Evolutionary conservation across 768 basidiomycete species (phyloP).

Genomic region (Pholiota molesta): DNA sequence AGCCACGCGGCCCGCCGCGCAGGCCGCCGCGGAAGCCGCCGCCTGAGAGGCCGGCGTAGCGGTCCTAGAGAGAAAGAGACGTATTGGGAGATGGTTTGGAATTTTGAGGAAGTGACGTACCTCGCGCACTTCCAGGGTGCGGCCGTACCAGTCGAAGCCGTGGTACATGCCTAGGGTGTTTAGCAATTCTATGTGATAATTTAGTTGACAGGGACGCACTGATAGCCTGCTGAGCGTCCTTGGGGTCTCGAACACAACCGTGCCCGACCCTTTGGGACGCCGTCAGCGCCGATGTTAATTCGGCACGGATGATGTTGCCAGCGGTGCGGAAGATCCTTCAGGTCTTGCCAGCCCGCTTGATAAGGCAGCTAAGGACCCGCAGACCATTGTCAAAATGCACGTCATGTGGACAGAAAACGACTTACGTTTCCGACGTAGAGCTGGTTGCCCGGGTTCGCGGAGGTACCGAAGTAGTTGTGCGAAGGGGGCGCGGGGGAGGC

Average conservation of each 20-base stretch:
- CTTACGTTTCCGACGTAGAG: slow-evolving; percentile 91
- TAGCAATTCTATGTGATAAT: not conserved
- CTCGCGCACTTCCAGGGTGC: slow-evolving; percentile 94
- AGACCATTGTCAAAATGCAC: not conserved
- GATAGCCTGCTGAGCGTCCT: slow-evolving; percentile 92
- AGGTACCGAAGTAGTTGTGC: slow-evolving; percentile 70
- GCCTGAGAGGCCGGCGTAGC: slow-evolving; percentile 84
- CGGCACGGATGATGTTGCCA: slow-evolving; percentile 93
- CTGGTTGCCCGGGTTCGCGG: slow-evolving; percentile 82
- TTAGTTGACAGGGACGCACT: slow-evolving; percentile 52
- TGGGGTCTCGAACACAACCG: slow-evolving; percentile 92
- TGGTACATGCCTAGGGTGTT: slow-evolving; percentile 83
- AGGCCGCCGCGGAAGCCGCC: slow-evolving; percentile 59
- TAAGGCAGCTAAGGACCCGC: slow-evolving; percentile 71
- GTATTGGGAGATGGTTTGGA: not conserved
- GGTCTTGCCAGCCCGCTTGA: slow-evolving; percentile 98
- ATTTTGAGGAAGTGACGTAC: slow-evolving; percentile 40
- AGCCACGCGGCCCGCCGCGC: slow-evolving; percentile 53
- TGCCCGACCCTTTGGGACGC: slow-evolving; percentile 97
- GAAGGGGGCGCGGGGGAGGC: slow-evolving; percentile 81
- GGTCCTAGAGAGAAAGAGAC: slow-evolving; percentile 57
- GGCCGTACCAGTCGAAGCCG: slow-evolving; percentile 97
- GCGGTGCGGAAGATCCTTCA: slow-evolving; percentile 97
- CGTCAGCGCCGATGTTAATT: slow-evolving; percentile 95
- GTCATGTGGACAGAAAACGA: not conserved